Evolutionary conservation across 495 filamentous ascomycete species (phyloP).

Genomic region (Trichoderma reesei): DNA sequence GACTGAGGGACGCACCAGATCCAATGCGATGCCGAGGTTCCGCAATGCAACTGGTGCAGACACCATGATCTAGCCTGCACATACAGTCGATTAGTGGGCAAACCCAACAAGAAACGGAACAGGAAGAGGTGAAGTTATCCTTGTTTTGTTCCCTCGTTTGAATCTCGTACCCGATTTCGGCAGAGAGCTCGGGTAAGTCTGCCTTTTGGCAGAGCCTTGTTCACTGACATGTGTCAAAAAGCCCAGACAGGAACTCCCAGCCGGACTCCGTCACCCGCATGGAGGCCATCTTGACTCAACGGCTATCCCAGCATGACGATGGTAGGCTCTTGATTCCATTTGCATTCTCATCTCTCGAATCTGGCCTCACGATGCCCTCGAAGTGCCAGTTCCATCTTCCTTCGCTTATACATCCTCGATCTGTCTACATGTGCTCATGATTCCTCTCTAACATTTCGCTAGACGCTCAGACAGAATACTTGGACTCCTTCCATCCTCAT

Average conservation of each 20-base stretch:
- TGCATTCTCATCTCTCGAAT: too few relatives aligned
- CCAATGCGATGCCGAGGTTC: conserved; percentile 4
- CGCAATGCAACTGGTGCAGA: conserved; percentile 9
- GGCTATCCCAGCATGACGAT: neutral
- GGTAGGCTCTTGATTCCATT: neutral
- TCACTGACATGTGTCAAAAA: neutral
- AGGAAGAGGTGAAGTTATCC: neutral
- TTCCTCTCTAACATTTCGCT: neutral
- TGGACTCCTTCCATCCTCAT: neutral
- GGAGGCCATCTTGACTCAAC: neutral
- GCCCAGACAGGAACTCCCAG: neutral
- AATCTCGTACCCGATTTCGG: neutral
- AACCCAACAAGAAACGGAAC: neutral
- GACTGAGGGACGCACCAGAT: neutral
- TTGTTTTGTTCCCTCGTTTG: neutral
- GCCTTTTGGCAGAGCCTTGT: too few relatives aligned
- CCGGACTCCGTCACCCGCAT: neutral
- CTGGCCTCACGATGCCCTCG: too few relatives aligned
- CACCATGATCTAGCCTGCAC: conserved; percentile 9
- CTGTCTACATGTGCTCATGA: too few relatives aligned
- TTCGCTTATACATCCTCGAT: too few relatives aligned
- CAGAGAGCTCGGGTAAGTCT: too few relatives aligned
- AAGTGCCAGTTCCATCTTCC: too few relatives aligned
- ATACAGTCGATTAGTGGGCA: neutral
- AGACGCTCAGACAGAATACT: neutral